These are phyloP conservation scores for Aspergillus chevalieri DNA, from an alignment of 2,329 filamentous ascomycete genomes.

Conservation along the genomic window DNA sequence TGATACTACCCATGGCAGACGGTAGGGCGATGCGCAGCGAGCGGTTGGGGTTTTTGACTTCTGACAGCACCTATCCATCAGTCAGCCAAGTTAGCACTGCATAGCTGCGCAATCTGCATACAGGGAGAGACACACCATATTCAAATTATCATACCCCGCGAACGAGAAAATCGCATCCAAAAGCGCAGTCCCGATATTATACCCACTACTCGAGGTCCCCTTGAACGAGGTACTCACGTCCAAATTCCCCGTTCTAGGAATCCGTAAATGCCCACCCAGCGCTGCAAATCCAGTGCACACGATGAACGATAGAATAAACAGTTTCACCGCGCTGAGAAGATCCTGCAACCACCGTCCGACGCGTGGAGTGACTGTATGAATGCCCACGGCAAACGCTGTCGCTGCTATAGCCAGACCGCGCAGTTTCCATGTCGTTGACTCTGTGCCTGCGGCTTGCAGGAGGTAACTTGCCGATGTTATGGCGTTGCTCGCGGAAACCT, in stretches of 20 bases:
- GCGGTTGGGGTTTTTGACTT: conserved; percentile 49
- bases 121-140: conserved; percentile 4
- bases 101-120: neutral
- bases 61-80: conserved; percentile 40
- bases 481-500: conserved; percentile 19
- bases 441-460: conserved; percentile 16
- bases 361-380: conserved; percentile 36
- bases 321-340: conserved; percentile 41
- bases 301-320: conserved; percentile 40
- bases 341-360: conserved; percentile 41
- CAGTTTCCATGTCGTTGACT: conserved; percentile 19
- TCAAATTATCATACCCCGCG: conserved; percentile 36
- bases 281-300: conserved; percentile 39
- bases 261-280: conserved; percentile 28
- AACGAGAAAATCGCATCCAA: conserved; percentile 36
- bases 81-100: too few species aligned
- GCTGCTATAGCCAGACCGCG: conserved; percentile 23
- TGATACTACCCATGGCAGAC: conserved; percentile 45
- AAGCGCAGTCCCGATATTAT: conserved; percentile 21
- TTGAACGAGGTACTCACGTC: conserved; percentile 17
- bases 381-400: conserved; percentile 30
- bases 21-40: conserved; percentile 51
- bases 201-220: conserved; percentile 14
- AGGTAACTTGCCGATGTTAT: conserved; percentile 20
- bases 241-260: conserved; percentile 39